A percentile compares a stretch with the other conserved stretches of the same genome.
Evolutionary conservation across 1,284 basidiomycete species (phyloP).

Genomic region (Papiliotrema nemorosa): DNA sequence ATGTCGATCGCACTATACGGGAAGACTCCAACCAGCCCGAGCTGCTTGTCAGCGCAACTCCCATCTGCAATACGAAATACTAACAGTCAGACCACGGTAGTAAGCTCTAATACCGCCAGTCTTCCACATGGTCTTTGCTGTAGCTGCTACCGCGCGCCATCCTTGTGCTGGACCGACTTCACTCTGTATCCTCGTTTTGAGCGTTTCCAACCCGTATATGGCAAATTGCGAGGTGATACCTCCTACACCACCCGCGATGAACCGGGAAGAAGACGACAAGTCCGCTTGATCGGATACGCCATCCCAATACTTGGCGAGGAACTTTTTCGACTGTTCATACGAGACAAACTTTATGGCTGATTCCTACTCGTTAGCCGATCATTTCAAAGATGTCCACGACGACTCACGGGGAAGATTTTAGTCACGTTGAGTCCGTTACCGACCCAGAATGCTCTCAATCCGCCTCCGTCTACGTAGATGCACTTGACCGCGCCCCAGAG

Average conservation of each 20-base stretch:
- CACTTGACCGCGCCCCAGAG: slow-evolving; percentile 68
- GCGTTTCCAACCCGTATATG: slow-evolving; percentile 50
- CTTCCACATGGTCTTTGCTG: slow-evolving; percentile 62
- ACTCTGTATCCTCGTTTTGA: slow-evolving; percentile 90
- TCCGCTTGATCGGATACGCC: slow-evolving; percentile 82
- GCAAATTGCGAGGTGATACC: slow-evolving; percentile 90
- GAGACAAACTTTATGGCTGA: slow-evolving; percentile 97
- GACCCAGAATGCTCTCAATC: slow-evolving; percentile 88
- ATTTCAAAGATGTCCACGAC: not conserved
- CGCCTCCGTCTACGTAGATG: slow-evolving; percentile 80
- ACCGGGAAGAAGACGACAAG: slow-evolving; percentile 86
- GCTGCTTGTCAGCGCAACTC: slow-evolving; percentile 52
- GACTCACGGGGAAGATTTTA: slow-evolving; percentile 78
- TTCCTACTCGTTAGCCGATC: slow-evolving; percentile 53
- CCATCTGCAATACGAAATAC: slow-evolving; percentile 35
- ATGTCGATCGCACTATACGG: slow-evolving; percentile 88
- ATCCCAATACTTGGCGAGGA: slow-evolving; percentile 90
- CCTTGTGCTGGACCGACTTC: slow-evolving; percentile 60
- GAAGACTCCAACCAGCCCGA: slow-evolving; percentile 84
- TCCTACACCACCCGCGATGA: slow-evolving; percentile 91
- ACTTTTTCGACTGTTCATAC: slow-evolving; percentile 92
- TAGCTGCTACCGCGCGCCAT: slow-evolving; percentile 60
- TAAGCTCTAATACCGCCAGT: slow-evolving; percentile 79
- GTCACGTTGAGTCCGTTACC: slow-evolving; percentile 58
- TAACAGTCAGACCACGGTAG: slow-evolving; percentile 84